phyloP scores from a whole-genome alignment of 305 asterid species.

The Fraxinus xanthoxyloides region DNA sequence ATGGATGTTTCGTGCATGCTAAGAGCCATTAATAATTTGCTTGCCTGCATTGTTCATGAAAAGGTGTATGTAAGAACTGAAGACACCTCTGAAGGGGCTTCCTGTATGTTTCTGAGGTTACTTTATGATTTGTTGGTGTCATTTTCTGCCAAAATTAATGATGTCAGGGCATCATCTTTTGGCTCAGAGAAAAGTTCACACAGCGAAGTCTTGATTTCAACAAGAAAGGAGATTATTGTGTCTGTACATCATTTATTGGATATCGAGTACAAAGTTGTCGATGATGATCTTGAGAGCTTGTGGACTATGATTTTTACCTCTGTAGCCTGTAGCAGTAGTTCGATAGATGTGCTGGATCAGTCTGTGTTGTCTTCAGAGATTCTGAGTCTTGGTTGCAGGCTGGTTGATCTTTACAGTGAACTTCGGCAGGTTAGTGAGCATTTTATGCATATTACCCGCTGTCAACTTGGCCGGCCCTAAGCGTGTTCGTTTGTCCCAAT shows the following conservation, averaged over 20 bases:
- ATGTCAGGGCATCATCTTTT: conserved; percentile 28
- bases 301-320: conserved; percentile 66
- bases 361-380: conserved; percentile 47
- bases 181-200: conserved; percentile 37
- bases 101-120: conserved; percentile 54
- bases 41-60: conserved; percentile 49
- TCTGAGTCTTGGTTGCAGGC: conserved; percentile 61
- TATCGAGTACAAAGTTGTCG: conserved; percentile 79
- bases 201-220: conserved; percentile 46
- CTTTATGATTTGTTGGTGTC: conserved; percentile 55
- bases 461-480: background rate
- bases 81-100: conserved; percentile 82
- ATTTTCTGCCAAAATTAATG: conserved; percentile 47
- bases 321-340: conserved; percentile 46
- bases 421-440: conserved; percentile 86
- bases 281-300: conserved; percentile 71
- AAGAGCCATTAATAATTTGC: conserved; percentile 60
- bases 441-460: background rate
- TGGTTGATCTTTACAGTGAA: conserved; percentile 78
- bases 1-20: conserved; percentile 46
- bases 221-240: conserved; percentile 60
- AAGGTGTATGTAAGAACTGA: conserved; percentile 62
- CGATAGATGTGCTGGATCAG: conserved; percentile 40
- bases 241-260: conserved; percentile 57
- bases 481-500: background rate